A percentile compares a stretch with the other conserved stretches of the same genome.
These are phyloP conservation scores for Russula sp. DNA, from an alignment of 768 basidiomycete genomes.

Conservation along the genomic window DNA sequence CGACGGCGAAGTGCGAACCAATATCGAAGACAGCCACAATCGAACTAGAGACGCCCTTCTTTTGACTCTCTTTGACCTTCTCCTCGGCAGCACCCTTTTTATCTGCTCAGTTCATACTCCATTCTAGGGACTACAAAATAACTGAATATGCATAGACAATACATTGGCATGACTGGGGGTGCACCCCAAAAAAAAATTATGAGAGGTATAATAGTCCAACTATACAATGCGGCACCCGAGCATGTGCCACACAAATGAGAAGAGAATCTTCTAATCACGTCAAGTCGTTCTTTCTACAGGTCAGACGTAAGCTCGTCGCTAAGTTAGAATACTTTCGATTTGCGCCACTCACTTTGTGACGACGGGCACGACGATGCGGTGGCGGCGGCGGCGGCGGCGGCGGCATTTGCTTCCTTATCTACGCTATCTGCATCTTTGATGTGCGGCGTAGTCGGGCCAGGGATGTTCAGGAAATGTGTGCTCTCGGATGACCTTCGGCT, in stretches of 20 bases:
- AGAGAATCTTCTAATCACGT: neutral
- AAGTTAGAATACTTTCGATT: neutral
- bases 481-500: neutral
- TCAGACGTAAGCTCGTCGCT: neutral
- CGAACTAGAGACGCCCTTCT: neutral
- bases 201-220: neutral
- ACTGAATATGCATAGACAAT: neutral
- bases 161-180: neutral
- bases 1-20: neutral
- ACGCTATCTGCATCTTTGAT: constrained; percentile 23
- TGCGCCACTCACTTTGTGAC: neutral
- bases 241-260: neutral
- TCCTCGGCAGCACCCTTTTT: no score
- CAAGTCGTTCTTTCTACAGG: neutral
- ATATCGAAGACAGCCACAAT: neutral
- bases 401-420: constrained; percentile 19
- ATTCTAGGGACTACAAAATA: no score
- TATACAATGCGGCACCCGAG: neutral
- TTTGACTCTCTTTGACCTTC: no score
- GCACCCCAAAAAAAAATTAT: neutral
- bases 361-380: neutral
- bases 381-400: neutral
- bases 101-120: no score
- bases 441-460: neutral
- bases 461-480: constrained; percentile 14